Percentiles rank a stretch among this genome's conserved stretches.
Conservation (phyloP, 192 early-diverging fungal species). For the Chytriomyces confervae region DNA sequence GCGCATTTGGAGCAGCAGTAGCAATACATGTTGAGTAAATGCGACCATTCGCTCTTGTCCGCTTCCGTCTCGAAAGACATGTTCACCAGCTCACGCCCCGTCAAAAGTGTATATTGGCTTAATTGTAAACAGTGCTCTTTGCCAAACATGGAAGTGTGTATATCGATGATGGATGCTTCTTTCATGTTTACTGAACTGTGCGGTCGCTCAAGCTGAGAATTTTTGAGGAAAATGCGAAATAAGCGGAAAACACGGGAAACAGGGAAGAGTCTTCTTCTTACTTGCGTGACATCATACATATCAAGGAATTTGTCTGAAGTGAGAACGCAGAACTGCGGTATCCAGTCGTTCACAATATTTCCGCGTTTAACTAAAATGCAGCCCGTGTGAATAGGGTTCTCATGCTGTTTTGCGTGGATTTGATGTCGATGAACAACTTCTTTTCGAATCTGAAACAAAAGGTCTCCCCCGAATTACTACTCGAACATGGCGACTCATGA, state of each 20-base stretch:
- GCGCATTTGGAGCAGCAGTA: slow-evolving; percentile 44
- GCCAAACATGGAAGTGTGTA: slow-evolving; percentile 54
- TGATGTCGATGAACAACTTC: slow-evolving; percentile 30
- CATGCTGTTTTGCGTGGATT: slow-evolving; percentile 22
- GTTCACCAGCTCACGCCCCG: slow-evolving; percentile 45
- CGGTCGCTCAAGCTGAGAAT: slow-evolving; percentile 25
- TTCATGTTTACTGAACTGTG: slow-evolving; percentile 40
- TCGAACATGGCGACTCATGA: neutral
- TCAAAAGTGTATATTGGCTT: slow-evolving; percentile 11
- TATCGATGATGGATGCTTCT: slow-evolving; percentile 31
- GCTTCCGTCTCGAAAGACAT: slow-evolving; percentile 43
- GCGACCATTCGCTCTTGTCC: slow-evolving; percentile 45
- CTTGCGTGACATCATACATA: slow-evolving; percentile 21
- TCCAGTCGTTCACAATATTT: slow-evolving; percentile 32
- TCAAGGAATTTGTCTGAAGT: slow-evolving; percentile 27
- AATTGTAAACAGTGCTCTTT: slow-evolving; percentile 49
- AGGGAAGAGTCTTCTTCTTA: neutral
- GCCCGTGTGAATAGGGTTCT: slow-evolving; percentile 9
- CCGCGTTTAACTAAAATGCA: slow-evolving; percentile 27
- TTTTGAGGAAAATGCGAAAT: neutral
- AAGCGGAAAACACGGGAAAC: neutral
- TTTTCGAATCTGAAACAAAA: slow-evolving; percentile 19
- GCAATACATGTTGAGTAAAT: slow-evolving; percentile 18
- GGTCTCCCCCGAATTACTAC: neutral
- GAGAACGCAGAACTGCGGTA: slow-evolving; percentile 21